Conservation (phyloP, 495 filamentous ascomycete species). For the Terfezia boudieri region DNA sequence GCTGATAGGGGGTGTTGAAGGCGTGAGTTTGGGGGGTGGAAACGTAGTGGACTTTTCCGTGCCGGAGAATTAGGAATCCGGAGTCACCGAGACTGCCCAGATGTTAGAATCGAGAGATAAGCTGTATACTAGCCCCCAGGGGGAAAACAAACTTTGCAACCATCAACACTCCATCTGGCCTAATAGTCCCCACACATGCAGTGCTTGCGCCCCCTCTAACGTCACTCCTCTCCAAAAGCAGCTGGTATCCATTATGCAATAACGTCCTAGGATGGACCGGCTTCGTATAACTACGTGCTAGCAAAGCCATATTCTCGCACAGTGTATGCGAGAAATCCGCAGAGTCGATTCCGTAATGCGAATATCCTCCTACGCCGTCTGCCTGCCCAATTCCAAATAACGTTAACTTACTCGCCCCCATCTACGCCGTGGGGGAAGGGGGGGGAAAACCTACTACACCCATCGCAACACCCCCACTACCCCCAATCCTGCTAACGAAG, state of each 20-base stretch:
- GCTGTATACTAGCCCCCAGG: background rate
- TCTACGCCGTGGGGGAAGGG: too few relatives aligned
- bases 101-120: conserved; percentile 4
- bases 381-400: conserved; percentile 17
- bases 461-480: conserved; percentile 39
- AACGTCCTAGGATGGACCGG: conserved; percentile 41
- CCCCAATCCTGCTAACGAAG: conserved; percentile 58
- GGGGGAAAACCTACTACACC: conserved; percentile 33
- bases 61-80: conserved; percentile 68
- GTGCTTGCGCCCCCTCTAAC: conserved; percentile 76
- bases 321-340: conserved; percentile 91
- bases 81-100: conserved; percentile 58
- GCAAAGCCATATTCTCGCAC: conserved; percentile 68
- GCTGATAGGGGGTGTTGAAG: conserved; percentile 93
- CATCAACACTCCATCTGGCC: conserved; percentile 46
- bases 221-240: conserved; percentile 44
- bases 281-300: conserved; percentile 27
- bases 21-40: conserved; percentile 80
- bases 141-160: conserved; percentile 46
- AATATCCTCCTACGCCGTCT: conserved; percentile 91
- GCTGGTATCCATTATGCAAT: conserved; percentile 65
- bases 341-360: conserved; percentile 72
- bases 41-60: conserved; percentile 59
- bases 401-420: too few relatives aligned
- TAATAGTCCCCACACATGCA: conserved; percentile 57